phyloP scores from a whole-genome alignment of 1,139 yeast species.

The Hanseniaspora uvarum region DNA sequence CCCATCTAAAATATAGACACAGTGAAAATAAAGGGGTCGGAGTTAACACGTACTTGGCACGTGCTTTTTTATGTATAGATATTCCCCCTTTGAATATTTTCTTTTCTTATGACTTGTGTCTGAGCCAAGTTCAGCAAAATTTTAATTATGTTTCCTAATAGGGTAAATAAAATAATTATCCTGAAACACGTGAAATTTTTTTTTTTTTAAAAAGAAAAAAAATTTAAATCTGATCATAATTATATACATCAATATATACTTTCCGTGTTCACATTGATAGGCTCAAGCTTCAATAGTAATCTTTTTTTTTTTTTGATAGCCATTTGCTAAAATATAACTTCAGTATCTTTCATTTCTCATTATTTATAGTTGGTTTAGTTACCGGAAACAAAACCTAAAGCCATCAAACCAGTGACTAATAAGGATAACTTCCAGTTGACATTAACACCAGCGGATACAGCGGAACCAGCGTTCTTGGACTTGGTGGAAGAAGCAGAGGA shows the following conservation, averaged over 20 bases:
- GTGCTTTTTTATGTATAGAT: too few relatives aligned
- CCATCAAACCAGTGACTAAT: slow-evolving; percentile 55
- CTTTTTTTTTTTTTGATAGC: not conserved
- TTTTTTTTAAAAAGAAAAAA: not conserved
- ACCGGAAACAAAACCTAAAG: slow-evolving; percentile 59
- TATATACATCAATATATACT: not conserved
- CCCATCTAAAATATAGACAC: too few relatives aligned
- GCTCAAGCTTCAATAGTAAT: not conserved
- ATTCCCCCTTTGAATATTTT: too few relatives aligned
- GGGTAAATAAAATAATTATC: not conserved
- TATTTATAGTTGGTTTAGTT: not conserved
- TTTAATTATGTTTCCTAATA: not conserved
- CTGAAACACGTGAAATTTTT: not conserved
- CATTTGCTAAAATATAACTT: not conserved
- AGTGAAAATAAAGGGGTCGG: too few relatives aligned
- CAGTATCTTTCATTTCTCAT: not conserved
- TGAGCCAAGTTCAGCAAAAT: not conserved
- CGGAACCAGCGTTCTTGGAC: slow-evolving; percentile 13
- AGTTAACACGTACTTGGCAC: too few relatives aligned
- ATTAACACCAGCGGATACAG: slow-evolving; percentile 48
- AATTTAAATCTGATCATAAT: not conserved
- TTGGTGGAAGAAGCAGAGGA: slow-evolving; percentile 17
- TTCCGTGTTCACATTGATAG: not conserved
- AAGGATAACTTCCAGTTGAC: slow-evolving; percentile 72
- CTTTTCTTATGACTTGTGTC: too few relatives aligned